Base-by-base conservation (phyloP, 2,329 filamentous ascomycete species). In the Magnaporthiopsis incrustans region DNA sequence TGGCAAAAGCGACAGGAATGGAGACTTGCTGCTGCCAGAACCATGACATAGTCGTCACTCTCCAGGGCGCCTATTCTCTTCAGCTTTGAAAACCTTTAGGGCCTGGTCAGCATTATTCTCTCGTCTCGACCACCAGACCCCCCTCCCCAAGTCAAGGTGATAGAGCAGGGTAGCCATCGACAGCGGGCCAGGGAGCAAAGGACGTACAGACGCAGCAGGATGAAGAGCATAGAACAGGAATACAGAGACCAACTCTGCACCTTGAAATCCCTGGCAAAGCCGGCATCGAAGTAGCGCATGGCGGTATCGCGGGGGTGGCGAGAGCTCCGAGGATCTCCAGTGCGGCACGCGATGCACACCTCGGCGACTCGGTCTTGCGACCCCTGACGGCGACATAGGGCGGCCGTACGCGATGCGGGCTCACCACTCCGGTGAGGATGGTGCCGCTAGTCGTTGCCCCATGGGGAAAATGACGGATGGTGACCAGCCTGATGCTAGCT, bases 21-120 rank as follows among this genome's bases (percentile, higher is more conserved):
- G 35, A 38, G 15, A 30, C 63, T 25, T 59, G 62, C 63, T 5
- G 26, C 56, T 10, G 63, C 61, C 2, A 66, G 32, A n/a, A 68
- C 1, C 67, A 67, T 67, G 14, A 68, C 61, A 38, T 66, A 66
- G 62, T 68, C 67, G 44, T 68, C 67, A 25, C 57, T 18, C 30
- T 64, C 63, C 6, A 68, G 50, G 11, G 44, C 14, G 25, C 63
- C 63, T 30, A 64, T 33, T 11, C 60, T 58, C 22, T 26, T 57
- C 15, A 64, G 58, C 33, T 60, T 33, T 6, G 63, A 33, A 50
- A 30, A 59, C 25, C 63, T 64, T 56, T 35, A 27, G 2, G 60
- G 27, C 14, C 4, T 4, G 18, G 44, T 53, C 22, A 53, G 44
- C 11, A 10, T n/a, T 53, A 15, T 25, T 25, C 14, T 53, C 15